Evolutionary conservation across 2,329 filamentous ascomycete genomes (phyloP).

Genomic region (Aspergillus fructus): DNA sequence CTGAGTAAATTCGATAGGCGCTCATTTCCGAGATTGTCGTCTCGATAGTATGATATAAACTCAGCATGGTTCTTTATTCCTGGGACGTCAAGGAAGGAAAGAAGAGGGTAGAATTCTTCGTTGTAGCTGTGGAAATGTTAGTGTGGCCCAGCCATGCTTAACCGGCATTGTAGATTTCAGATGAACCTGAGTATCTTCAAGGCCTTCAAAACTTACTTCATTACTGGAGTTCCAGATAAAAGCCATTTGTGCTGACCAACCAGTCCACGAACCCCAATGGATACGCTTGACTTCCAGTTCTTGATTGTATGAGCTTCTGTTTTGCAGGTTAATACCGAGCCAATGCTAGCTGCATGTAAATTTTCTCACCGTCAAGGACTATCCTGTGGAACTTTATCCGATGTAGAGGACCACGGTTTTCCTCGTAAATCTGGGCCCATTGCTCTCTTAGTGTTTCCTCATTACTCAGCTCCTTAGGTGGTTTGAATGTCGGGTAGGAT

Average conservation of each 20-base stretch:
- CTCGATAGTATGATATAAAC: conserved; percentile 29
- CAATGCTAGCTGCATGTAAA: too few relatives aligned
- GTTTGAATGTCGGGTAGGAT: conserved; percentile 31
- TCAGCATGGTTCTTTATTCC: conserved; percentile 13
- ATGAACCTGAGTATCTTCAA: background rate
- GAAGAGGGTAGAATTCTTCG: conserved; percentile 41
- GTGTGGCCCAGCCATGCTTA: background rate
- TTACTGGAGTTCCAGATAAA: conserved; percentile 40
- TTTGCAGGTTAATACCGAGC: background rate
- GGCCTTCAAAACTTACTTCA: conserved; percentile 29
- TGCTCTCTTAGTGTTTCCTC: conserved; percentile 23
- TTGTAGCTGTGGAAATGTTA: conserved; percentile 20
- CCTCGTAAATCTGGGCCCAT: conserved; percentile 24
- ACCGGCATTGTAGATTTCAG: background rate
- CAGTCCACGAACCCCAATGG: conserved; percentile 36
- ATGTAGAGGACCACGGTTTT: conserved; percentile 34
- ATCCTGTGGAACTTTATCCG: conserved; percentile 37
- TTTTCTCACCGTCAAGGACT: conserved; percentile 39
- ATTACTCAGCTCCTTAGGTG: conserved; percentile 15
- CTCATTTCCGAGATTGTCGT: conserved; percentile 13
- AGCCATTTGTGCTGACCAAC: conserved; percentile 39
- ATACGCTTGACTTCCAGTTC: conserved; percentile 33
- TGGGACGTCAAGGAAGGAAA: conserved; percentile 37
- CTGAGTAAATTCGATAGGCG: conserved; percentile 31
- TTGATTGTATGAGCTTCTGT: conserved; percentile 39